A percentile compares a stretch with the other conserved stretches of the same genome.
phyloP scores from a whole-genome alignment of 2,329 filamentous ascomycete genomes.

The Fusarium bactridioides region DNA sequence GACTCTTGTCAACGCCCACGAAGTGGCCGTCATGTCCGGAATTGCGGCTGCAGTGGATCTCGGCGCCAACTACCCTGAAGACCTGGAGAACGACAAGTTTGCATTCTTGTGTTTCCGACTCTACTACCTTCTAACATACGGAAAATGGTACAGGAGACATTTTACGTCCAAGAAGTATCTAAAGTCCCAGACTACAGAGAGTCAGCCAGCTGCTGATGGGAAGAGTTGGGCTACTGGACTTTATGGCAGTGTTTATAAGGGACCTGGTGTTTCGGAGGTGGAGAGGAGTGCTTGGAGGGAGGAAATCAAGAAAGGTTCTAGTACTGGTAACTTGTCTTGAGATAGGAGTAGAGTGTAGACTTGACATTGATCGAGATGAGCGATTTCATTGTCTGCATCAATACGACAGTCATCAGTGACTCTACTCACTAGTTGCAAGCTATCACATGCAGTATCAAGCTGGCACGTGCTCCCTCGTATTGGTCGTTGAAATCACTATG shows the following conservation, averaged over 20 bases:
- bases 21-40: slow-evolving; percentile 20
- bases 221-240: slow-evolving; percentile 64
- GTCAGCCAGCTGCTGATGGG: slow-evolving; percentile 54
- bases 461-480: not conserved
- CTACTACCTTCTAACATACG: slow-evolving; percentile 68
- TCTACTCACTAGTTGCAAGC: too few relatives aligned
- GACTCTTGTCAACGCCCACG: slow-evolving; percentile 18
- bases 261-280: slow-evolving; percentile 61
- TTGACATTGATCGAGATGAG: too few relatives aligned
- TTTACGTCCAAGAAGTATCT: slow-evolving; percentile 38
- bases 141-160: slow-evolving; percentile 64
- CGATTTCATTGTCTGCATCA: too few relatives aligned
- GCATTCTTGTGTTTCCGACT: slow-evolving; percentile 67
- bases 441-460: too few relatives aligned
- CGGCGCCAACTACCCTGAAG: slow-evolving; percentile 39
- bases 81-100: slow-evolving; percentile 69
- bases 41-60: slow-evolving; percentile 26
- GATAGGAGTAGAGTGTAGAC: too few relatives aligned
- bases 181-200: slow-evolving; percentile 30
- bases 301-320: slow-evolving; percentile 48
- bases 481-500: too few relatives aligned
- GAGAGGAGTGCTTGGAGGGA: slow-evolving; percentile 62
- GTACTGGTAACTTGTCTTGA: slow-evolving; percentile 46
- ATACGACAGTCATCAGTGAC: too few relatives aligned
- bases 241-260: slow-evolving; percentile 67